A percentile compares a stretch with the other conserved stretches of the same genome.
phyloP scores from a whole-genome alignment of 2,329 filamentous ascomycete genomes.

The Leptographium procerum region DNA sequence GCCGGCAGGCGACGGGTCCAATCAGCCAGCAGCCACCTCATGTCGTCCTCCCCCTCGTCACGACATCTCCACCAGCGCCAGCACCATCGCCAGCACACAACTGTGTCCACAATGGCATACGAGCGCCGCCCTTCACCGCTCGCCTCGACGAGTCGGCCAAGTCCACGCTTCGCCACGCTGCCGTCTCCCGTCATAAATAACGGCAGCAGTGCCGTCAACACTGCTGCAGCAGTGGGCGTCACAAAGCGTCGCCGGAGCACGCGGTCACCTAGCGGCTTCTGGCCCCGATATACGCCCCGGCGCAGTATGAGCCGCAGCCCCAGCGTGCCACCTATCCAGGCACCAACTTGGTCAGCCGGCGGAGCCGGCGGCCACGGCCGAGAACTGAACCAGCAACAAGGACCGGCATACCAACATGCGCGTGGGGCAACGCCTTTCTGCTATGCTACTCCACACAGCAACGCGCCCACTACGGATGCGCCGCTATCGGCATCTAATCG shows the following conservation, averaged over 20 bases:
- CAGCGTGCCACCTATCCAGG: conserved; percentile 27
- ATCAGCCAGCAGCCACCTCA: conserved; percentile 25
- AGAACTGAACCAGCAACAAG: conserved; percentile 16
- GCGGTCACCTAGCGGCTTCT: conserved; percentile 40
- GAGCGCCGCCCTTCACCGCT: conserved; percentile 29
- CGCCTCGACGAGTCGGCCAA: conserved; percentile 14
- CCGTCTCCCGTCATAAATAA: conserved; percentile 26
- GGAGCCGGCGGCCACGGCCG: conserved; percentile 18
- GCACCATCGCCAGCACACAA: neutral
- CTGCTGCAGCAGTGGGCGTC: conserved; percentile 5
- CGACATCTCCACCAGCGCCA: neutral
- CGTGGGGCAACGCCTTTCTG: conserved; percentile 47
- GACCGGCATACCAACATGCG: conserved; percentile 13
- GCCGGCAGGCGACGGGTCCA: conserved; percentile 31
- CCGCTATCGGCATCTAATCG: conserved; percentile 15
- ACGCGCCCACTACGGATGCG: conserved; percentile 34
- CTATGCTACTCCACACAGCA: conserved; percentile 68
- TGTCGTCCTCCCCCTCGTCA: neutral
- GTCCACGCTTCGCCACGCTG: conserved; percentile 18
- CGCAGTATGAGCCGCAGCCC: conserved; percentile 32
- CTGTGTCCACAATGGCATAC: conserved; percentile 16
- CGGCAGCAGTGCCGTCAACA: conserved; percentile 30
- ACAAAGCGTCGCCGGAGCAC: conserved; percentile 30
- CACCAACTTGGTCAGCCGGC: neutral
- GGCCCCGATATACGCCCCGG: conserved; percentile 40